Percentiles rank a stretch among this genome's conserved stretches.
Conservation (phyloP, 768 basidiomycete species). For the Suillus subluteus region DNA sequence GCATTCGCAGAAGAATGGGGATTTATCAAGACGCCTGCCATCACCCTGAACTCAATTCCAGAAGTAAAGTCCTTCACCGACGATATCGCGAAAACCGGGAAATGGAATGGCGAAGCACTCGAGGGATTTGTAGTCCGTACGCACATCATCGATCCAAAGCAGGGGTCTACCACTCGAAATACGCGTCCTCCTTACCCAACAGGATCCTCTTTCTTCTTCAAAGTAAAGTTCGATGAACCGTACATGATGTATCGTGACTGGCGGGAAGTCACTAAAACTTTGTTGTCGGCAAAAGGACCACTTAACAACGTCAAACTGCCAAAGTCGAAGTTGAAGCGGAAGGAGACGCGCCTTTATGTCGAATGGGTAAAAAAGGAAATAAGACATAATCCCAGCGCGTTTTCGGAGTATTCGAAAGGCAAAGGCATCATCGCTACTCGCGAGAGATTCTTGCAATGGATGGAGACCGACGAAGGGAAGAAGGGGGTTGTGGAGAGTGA, state of each 20-base stretch:
- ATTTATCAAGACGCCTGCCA: constrained; percentile 77
- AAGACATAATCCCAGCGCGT: constrained; percentile 42
- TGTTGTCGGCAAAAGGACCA: constrained; percentile 25
- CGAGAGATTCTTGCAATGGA: background rate
- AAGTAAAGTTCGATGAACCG: constrained; percentile 98
- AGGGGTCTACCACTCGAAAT: constrained; percentile 31
- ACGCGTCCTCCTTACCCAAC: constrained; percentile 64
- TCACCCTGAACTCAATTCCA: constrained; percentile 56
- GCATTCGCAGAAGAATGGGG: constrained; percentile 90
- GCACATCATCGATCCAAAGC: constrained; percentile 38
- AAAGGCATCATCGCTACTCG: constrained; percentile 72
- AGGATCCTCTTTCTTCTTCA: constrained; percentile 95
- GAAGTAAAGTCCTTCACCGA: constrained; percentile 78
- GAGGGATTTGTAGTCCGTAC: constrained; percentile 73
- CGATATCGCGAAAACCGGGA: constrained; percentile 63
- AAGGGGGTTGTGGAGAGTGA: background rate
- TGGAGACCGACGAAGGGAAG: background rate
- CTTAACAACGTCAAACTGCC: constrained; percentile 47
- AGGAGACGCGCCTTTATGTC: constrained; percentile 79
- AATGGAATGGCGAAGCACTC: constrained; percentile 83
- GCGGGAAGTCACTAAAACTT: background rate
- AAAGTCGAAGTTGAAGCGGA: constrained; percentile 68
- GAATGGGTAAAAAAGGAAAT: constrained; percentile 78
- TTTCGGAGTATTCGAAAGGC: constrained; percentile 65
- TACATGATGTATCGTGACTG: constrained; percentile 43